A percentile compares a stretch with the other conserved stretches of the same genome.
Evolutionary conservation across 345 rosid genomes (phyloP).

Genomic region (Eucalyptus curtisii): DNA sequence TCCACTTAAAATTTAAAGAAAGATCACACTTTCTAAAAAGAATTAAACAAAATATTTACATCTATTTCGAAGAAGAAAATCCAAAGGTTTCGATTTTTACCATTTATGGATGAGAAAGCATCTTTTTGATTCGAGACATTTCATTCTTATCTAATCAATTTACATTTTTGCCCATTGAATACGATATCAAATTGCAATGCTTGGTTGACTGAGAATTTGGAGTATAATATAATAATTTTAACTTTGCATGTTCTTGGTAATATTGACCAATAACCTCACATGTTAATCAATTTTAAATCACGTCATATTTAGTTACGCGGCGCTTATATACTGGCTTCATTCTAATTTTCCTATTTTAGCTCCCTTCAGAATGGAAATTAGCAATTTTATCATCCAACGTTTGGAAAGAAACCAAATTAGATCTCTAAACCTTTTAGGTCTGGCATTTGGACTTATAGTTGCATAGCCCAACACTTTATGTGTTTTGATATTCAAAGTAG

Average conservation of each 20-base stretch:
- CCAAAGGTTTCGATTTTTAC: background rate
- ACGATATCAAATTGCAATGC: background rate
- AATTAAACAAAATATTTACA: background rate
- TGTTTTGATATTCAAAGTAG: background rate
- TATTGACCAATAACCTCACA: background rate
- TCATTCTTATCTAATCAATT: background rate
- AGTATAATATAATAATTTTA: background rate
- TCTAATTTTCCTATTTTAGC: background rate
- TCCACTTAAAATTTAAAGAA: background rate
- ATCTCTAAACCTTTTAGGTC: background rate
- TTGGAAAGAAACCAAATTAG: background rate
- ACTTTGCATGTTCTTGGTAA: background rate
- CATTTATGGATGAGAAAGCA: background rate
- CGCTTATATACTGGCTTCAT: background rate
- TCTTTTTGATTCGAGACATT: background rate
- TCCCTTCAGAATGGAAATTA: background rate
- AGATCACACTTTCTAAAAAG: background rate
- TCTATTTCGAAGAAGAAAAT: background rate
- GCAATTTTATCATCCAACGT: background rate
- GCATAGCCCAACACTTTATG: background rate
- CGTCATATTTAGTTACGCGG: background rate
- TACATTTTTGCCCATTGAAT: background rate
- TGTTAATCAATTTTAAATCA: background rate
- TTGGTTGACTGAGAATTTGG: background rate
- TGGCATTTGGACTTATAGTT: background rate